Conservation (phyloP, 495 filamentous ascomycete species). For the Sporormia fimetaria region DNA sequence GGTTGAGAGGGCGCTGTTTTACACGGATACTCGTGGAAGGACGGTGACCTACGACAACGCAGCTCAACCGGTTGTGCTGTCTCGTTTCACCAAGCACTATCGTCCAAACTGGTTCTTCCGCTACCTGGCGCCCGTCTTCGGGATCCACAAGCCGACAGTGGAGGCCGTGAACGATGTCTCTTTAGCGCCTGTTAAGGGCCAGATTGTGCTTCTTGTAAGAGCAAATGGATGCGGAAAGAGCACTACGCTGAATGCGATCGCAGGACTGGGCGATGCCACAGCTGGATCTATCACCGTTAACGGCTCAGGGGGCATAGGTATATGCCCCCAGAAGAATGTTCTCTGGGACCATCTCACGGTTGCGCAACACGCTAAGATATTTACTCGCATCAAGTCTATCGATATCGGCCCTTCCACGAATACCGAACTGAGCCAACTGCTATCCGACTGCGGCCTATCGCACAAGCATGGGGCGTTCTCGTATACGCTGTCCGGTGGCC, state of each 20-base stretch:
- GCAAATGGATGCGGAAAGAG: slow-evolving; percentile 79
- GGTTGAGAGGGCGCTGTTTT: slow-evolving; percentile 63
- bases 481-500: slow-evolving; percentile 68
- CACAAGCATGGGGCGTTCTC: slow-evolving; percentile 55
- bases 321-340: slow-evolving; percentile 70
- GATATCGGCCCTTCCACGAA: slow-evolving; percentile 35
- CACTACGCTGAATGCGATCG: slow-evolving; percentile 50
- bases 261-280: slow-evolving; percentile 60
- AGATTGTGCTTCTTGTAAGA: slow-evolving; percentile 71
- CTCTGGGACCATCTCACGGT: slow-evolving; percentile 78
- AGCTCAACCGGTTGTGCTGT: slow-evolving; percentile 42
- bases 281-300: slow-evolving; percentile 60
- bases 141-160: slow-evolving; percentile 45
- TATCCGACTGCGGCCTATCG: slow-evolving; percentile 56
- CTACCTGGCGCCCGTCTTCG: slow-evolving; percentile 35
- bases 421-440: slow-evolving; percentile 46
- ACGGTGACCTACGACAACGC: slow-evolving; percentile 34
- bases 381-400: slow-evolving; percentile 62
- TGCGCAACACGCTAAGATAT: slow-evolving; percentile 66
- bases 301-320: slow-evolving; percentile 60
- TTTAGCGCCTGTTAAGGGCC: slow-evolving; percentile 54
- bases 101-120: slow-evolving; percentile 50
- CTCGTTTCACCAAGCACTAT: slow-evolving; percentile 64
- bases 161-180: slow-evolving; percentile 60
- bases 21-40: slow-evolving; percentile 49